phyloP scores from a whole-genome alignment of 345 rosid genomes.

The Camelina neglecta region DNA sequence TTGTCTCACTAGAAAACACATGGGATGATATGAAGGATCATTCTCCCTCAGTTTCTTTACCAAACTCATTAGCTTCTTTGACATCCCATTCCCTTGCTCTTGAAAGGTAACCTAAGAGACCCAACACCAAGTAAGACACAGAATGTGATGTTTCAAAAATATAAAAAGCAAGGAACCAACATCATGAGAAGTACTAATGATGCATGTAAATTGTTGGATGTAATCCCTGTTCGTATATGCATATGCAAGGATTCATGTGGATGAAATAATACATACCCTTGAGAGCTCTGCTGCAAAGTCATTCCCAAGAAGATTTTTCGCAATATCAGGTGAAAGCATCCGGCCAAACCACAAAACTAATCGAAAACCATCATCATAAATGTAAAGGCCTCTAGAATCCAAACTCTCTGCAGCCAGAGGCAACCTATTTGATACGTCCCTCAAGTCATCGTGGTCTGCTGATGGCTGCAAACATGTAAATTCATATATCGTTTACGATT shows the following conservation, averaged over 20 bases:
- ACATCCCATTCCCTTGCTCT: conserved; percentile 77
- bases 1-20: conserved; percentile 83
- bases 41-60: conserved; percentile 71
- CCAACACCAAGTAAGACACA: conserved; percentile 25
- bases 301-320: conserved; percentile 79
- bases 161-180: not conserved
- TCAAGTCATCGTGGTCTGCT: conserved; percentile 47
- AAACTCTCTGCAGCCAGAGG: conserved; percentile 85
- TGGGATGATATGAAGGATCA: conserved; percentile 76
- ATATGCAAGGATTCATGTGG: not conserved
- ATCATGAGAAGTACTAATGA: not conserved
- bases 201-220: not conserved
- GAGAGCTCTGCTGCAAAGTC: conserved; percentile 92
- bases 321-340: conserved; percentile 88
- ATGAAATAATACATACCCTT: conserved; percentile 58
- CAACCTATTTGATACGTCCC: conserved; percentile 52
- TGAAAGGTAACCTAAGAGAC: conserved; percentile 64
- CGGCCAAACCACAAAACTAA: conserved; percentile 92
- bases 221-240: not conserved
- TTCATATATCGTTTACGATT: not conserved
- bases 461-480: conserved; percentile 65
- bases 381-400: conserved; percentile 92
- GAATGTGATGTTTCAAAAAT: not conserved
- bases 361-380: conserved; percentile 87
- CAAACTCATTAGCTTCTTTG: conserved; percentile 71